Conservation (phyloP, 2,329 filamentous ascomycete genomes). For the Capronia coronata region DNA sequence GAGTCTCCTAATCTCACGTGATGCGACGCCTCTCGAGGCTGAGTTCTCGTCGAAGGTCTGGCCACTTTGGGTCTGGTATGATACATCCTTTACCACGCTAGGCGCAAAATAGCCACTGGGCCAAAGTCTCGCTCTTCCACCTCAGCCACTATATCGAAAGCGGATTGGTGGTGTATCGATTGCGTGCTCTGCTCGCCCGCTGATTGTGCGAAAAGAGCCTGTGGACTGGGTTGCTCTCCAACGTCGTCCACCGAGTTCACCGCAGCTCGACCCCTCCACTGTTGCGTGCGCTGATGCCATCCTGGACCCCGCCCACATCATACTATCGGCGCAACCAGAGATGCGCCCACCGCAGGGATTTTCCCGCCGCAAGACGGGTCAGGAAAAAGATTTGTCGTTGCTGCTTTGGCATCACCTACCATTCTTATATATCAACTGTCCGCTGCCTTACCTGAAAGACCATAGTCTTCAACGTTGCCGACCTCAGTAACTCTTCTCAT, state of each 20-base stretch:
- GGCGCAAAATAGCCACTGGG: neutral
- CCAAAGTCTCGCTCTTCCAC: neutral
- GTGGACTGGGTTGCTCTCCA: neutral
- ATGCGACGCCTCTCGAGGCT: no score
- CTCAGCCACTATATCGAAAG: neutral
- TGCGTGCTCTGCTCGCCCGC: neutral
- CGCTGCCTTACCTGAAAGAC: slow-evolving; percentile 1
- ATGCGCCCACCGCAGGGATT: slow-evolving; percentile 5
- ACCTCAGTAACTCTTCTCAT: neutral
- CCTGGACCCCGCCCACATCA: slow-evolving; percentile 12
- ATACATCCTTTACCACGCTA: neutral
- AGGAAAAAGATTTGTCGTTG: slow-evolving; percentile 21
- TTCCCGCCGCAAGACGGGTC: neutral
- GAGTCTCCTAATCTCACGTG: no score
- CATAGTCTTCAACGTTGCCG: neutral
- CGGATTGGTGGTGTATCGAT: neutral
- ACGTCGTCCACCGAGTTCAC: neutral
- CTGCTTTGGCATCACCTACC: neutral
- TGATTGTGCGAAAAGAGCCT: neutral
- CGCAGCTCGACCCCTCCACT: neutral
- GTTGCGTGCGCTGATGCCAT: slow-evolving; percentile 18
- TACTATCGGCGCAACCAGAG: slow-evolving; percentile 11
- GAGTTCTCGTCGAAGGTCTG: neutral
- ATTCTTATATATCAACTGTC: neutral
- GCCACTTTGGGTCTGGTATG: neutral